A percentile compares a stretch with the other conserved stretches of the same genome.
These are phyloP conservation scores for Hypoxylon trugodes DNA, from an alignment of 495 filamentous ascomycete genomes.

Conservation along the genomic window DNA sequence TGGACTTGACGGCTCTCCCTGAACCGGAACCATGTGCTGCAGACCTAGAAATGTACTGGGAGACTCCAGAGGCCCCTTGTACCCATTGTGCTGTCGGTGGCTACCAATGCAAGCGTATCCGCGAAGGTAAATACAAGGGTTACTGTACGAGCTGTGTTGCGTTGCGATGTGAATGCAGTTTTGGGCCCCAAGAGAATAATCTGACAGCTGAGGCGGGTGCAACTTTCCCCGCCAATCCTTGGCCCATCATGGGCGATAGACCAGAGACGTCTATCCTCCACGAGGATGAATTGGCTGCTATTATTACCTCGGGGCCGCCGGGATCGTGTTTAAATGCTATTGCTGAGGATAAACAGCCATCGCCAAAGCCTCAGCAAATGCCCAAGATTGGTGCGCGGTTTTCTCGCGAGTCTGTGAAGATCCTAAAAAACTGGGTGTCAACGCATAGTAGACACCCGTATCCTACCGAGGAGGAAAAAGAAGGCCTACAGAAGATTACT, in stretches of 20 bases:
- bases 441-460: slow-evolving; percentile 80
- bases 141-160: slow-evolving; percentile 83
- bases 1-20: slow-evolving; percentile 14
- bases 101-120: slow-evolving; percentile 78
- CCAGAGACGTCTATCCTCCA: slow-evolving; percentile 52
- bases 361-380: slow-evolving; percentile 28
- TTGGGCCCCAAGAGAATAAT: slow-evolving; percentile 52
- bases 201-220: slow-evolving; percentile 34
- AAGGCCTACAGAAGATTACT: slow-evolving; percentile 73
- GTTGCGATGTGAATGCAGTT: slow-evolving; percentile 77
- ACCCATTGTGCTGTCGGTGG: slow-evolving; percentile 73
- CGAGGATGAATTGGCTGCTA: slow-evolving; percentile 57
- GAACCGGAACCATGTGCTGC: slow-evolving; percentile 29
- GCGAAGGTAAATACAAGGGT: slow-evolving; percentile 70
- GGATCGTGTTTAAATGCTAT: slow-evolving; percentile 59
- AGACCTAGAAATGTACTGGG: slow-evolving; percentile 49
- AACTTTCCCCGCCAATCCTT: slow-evolving; percentile 54
- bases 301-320: slow-evolving; percentile 52
- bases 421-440: slow-evolving; percentile 80
- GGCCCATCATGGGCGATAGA: slow-evolving; percentile 56
- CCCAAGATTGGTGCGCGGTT: slow-evolving; percentile 69
- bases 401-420: slow-evolving; percentile 74
- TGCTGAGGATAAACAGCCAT: slow-evolving; percentile 45
- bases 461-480: slow-evolving; percentile 82
- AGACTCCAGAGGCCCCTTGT: slow-evolving; percentile 63